A percentile compares a stretch with the other conserved stretches of the same genome.
These are phyloP conservation scores for Trichosporon sp. DNA, from an alignment of 1,284 basidiomycete species.

Conservation along the genomic window DNA sequence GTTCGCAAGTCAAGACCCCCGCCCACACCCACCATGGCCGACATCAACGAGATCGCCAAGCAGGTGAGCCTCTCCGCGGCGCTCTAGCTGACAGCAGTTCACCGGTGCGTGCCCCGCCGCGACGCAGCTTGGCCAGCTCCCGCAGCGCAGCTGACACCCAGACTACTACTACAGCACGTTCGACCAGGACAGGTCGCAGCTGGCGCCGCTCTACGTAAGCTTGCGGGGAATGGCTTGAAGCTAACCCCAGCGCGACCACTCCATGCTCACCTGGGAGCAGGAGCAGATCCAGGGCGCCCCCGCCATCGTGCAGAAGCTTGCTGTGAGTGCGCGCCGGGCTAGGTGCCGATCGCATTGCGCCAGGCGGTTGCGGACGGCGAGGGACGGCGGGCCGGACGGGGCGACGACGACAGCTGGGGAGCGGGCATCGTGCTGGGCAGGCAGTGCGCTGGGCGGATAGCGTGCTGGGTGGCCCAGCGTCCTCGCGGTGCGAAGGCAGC, in stretches of 20 bases:
- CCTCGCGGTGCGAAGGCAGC: neutral
- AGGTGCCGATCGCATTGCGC: no score
- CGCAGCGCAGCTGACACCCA: constrained; percentile 16
- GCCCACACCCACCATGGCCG: constrained; percentile 56
- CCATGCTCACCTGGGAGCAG: constrained; percentile 89
- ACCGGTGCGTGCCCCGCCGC: constrained; percentile 29
- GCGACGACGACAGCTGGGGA: no score
- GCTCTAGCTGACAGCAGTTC: constrained; percentile 51
- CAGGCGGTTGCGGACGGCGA: no score
- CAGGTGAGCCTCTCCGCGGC: constrained; percentile 35
- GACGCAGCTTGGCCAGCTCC: constrained; percentile 10
- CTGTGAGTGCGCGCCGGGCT: no score
- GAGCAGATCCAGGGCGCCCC: constrained; percentile 58
- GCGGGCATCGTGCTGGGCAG: no score
- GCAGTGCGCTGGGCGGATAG: no score
- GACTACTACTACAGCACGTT: constrained; percentile 51
- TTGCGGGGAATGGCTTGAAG: neutral
- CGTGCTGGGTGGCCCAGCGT: no score
- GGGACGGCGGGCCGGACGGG: no score
- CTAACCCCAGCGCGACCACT: constrained; percentile 62
- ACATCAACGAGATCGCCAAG: constrained; percentile 58
- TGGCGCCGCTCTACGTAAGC: constrained; percentile 48
- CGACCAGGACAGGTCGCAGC: constrained; percentile 40
- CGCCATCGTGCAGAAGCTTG: constrained; percentile 74
- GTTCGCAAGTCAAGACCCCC: neutral